Evolutionary conservation across 176 grass and related monocot species (phyloP).

Genomic region (Pharus latifolius): DNA sequence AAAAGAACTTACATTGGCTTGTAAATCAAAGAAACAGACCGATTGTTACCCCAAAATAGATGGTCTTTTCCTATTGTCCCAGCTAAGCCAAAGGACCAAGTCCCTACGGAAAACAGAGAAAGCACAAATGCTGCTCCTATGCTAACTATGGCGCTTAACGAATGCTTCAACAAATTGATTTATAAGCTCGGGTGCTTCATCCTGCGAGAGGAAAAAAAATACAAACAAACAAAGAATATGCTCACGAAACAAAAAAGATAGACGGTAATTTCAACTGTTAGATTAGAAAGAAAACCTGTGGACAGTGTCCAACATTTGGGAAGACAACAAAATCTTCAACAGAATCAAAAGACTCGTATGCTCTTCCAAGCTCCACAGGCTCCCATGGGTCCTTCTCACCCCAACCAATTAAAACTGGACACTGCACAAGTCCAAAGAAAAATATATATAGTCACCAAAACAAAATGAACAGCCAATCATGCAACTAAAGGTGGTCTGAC

Average conservation of each 20-base stretch:
- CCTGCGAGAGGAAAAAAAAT: conserved; percentile 39
- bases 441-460: neutral
- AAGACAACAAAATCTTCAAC: conserved; percentile 91
- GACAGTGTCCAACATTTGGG: conserved; percentile 91
- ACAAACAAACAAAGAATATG: conserved; percentile 14
- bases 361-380: conserved; percentile 81
- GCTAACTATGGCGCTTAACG: conserved; percentile 49
- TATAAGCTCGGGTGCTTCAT: conserved; percentile 86
- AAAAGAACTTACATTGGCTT: neutral
- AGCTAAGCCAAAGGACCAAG: neutral
- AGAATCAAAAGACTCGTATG: conserved; percentile 50
- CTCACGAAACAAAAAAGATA: neutral
- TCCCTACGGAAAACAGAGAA: neutral
- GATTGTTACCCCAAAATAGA: neutral
- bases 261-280: neutral
- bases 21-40: neutral
- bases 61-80: neutral
- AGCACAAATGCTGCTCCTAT: conserved; percentile 1
- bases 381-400: conserved; percentile 95
- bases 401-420: conserved; percentile 84
- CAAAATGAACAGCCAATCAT: neutral
- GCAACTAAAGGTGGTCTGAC: conserved; percentile 13
- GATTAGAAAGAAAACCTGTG: conserved; percentile 43
- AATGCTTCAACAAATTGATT: conserved; percentile 80
- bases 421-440: conserved; percentile 38